phyloP scores from a whole-genome alignment of 2,329 filamentous ascomycete genomes.

The Fusarium buxicola region DNA sequence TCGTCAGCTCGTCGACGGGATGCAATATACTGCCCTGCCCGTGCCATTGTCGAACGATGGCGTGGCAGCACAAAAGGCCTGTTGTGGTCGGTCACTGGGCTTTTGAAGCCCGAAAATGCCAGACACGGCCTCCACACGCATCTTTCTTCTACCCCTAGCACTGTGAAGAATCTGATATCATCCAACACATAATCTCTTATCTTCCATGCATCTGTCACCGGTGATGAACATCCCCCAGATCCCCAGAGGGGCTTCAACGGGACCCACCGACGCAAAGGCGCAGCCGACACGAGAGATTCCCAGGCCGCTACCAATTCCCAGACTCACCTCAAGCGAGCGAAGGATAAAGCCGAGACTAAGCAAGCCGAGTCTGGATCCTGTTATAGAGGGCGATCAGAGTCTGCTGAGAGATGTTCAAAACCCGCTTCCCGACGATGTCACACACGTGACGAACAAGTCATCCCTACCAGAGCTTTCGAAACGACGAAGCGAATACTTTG shows the following conservation, averaged over 20 bases:
- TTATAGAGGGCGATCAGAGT: constrained; percentile 45
- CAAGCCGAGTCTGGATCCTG: constrained; percentile 45
- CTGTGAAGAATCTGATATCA: not conserved
- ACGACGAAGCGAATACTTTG: constrained; percentile 54
- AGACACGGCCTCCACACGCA: not conserved
- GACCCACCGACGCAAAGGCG: constrained; percentile 9
- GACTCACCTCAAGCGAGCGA: constrained; percentile 30
- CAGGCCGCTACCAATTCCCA: constrained; percentile 4
- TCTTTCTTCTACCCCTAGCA: not conserved
- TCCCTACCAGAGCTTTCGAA: constrained; percentile 36
- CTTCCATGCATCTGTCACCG: constrained; percentile 25
- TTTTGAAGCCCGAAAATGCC: too few relatives aligned
- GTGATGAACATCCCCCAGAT: constrained; percentile 28
- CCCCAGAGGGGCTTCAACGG: not conserved
- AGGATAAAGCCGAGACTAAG: constrained; percentile 33
- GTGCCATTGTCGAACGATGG: too few relatives aligned
- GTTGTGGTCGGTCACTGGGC: too few relatives aligned
- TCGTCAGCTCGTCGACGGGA: too few relatives aligned
- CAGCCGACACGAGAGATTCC: constrained; percentile 13
- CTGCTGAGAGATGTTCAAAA: constrained; percentile 32
- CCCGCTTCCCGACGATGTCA: constrained; percentile 23
- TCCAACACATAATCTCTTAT: not conserved
- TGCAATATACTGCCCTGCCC: too few relatives aligned
- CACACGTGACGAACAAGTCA: constrained; percentile 28
- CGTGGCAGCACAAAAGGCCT: too few relatives aligned